A percentile compares a stretch with the other conserved stretches of the same genome.
Evolutionary conservation across 257 asterid genomes (phyloP).

Genomic region (Lycium ferocissimum): DNA sequence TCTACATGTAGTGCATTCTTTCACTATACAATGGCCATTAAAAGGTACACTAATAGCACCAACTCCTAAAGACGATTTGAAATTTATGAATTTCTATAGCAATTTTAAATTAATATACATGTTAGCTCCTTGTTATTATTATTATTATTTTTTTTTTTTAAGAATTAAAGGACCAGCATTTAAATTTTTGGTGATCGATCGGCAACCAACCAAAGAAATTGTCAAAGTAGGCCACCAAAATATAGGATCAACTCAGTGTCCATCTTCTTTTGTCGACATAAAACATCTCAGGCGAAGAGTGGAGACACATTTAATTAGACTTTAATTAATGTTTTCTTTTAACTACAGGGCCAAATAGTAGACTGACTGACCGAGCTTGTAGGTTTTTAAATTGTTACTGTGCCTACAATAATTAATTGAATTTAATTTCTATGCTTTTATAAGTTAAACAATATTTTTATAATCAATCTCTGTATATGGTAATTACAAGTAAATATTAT

Average conservation of each 20-base stretch:
- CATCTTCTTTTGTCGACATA: neutral
- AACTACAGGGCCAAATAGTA: neutral
- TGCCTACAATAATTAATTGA: neutral
- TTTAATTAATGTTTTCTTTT: neutral
- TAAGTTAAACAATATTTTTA: neutral
- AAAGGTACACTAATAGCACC: too few species aligned
- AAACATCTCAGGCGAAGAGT: conserved; percentile 6
- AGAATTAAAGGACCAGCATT: neutral
- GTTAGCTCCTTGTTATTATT: neutral
- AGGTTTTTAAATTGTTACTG: too few species aligned
- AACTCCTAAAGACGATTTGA: too few species aligned
- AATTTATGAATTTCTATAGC: too few species aligned
- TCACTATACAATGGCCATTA: too few species aligned
- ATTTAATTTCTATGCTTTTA: neutral
- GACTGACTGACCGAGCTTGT: neutral
- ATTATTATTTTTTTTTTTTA: neutral
- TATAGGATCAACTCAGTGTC: neutral
- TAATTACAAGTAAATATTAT: neutral
- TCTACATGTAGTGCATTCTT: too few species aligned
- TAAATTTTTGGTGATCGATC: neutral
- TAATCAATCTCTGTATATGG: too few species aligned
- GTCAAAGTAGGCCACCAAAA: conserved; percentile 25
- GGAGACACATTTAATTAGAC: neutral
- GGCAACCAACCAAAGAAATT: neutral
- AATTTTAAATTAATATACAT: too few species aligned